Base-by-base conservation (phyloP, 1,139 yeast genomes). In the Debaryomyces psychrophilus region DNA sequence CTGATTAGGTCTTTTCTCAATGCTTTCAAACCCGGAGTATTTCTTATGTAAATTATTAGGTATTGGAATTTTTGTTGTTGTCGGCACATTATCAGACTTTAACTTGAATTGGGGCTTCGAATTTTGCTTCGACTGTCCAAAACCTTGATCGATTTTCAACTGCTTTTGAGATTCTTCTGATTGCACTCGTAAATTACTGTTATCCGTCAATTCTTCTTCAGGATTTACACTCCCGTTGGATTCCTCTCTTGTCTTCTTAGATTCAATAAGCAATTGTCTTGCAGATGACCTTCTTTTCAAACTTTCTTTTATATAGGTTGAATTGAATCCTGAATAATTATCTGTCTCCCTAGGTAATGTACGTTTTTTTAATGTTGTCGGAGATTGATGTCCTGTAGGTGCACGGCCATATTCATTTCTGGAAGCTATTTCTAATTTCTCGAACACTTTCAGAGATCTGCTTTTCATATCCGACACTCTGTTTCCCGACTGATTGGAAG, bases 401-500 rank as follows among this genome's bases (percentile, higher is more conserved):
- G 2, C 11, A 14, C 14, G 14, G 25, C 41, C 26, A 28, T 43
- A 44, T 12, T 54, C 56, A 27, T 48, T 33, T 29, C 51, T 48
- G 11, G 59, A 53, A 4, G 56, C 62, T 7, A 55, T 47, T 27
- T 58, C 63, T 20, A 58, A 38, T 31, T 51, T 45, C 26, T 59
- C 63, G 41, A 51, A 50, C 2, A 57, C 51, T 38, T 56, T 46
- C 59, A 57, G 60, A 8, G 61, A 49, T 20, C 55, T 31, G 28
- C 50, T 37, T 35, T 46, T 50, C 12, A 37, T 34, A 23, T 38
- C 50, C 36, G 44, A 36, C 9, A 43, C 28, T 22, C 47, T 42
- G 33, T 39, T 41, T 4, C 31, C 35, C 3, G 47, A 44, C 9
- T 28, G 49, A 37, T 41, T 43, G 44, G 27, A 48, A 2, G 64